These are phyloP conservation scores for Polytolypa hystricis DNA, from an alignment of 2,329 filamentous ascomycete species.

Conservation along the genomic window DNA sequence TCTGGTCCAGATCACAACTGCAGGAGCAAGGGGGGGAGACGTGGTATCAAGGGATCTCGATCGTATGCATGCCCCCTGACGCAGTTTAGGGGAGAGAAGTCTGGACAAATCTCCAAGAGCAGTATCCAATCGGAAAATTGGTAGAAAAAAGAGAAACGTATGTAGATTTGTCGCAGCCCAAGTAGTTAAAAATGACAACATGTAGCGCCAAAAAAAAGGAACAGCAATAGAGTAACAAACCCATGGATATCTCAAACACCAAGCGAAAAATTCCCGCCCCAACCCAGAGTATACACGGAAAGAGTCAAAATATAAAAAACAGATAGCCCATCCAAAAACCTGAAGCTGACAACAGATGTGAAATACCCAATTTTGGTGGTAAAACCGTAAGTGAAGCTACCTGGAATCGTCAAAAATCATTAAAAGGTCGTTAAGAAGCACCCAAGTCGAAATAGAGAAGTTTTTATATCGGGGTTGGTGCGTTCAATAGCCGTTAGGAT, in stretches of 20 bases:
- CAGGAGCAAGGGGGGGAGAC: too few relatives aligned
- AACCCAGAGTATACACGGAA: conserved; percentile 3
- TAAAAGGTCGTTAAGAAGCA: conserved; percentile 8
- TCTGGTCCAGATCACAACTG: too few relatives aligned
- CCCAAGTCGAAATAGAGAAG: background rate
- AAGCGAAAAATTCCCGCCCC: conserved; percentile 4
- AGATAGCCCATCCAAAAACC: background rate
- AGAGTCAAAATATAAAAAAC: conserved; percentile 2
- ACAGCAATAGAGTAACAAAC: conserved; percentile 3
- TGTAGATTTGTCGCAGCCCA: background rate
- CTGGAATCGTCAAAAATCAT: conserved; percentile 15
- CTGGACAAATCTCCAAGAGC: too few relatives aligned
- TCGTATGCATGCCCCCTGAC: conserved; percentile 10
- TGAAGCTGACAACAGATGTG: background rate
- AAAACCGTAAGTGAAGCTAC: conserved; percentile 2
- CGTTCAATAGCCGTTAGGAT: conserved; percentile 14
- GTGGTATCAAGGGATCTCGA: conserved; percentile 5
- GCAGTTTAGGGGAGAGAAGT: conserved; percentile 1
- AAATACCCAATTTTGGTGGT: conserved; percentile 1
- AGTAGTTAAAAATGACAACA: background rate
- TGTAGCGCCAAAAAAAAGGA: conserved; percentile 1
- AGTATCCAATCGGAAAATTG: too few relatives aligned
- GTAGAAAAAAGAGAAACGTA: background rate
- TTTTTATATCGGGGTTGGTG: conserved; percentile 1
- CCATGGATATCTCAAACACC: conserved; percentile 8